Evolutionary conservation across 805 yeast species (phyloP).

Genomic region (Kuraishia floccosa): DNA sequence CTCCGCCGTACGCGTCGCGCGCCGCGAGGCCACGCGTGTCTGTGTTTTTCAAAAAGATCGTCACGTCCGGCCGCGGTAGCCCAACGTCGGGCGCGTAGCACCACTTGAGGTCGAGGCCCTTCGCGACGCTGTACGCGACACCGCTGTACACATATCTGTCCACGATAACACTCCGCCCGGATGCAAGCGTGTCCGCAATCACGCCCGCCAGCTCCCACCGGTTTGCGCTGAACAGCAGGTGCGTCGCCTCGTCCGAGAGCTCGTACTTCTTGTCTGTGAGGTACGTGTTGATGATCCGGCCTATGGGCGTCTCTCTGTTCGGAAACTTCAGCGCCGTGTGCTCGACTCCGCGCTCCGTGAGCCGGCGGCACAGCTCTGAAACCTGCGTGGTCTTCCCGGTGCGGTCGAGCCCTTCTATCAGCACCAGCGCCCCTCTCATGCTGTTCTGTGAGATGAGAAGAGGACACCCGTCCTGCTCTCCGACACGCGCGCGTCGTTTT

Average conservation of each 20-base stretch:
- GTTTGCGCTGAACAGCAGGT: constrained; percentile 82
- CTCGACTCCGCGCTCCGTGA: constrained; percentile 17
- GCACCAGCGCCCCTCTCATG: constrained; percentile 74
- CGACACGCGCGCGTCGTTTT: too few species aligned
- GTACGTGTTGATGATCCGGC: constrained; percentile 66
- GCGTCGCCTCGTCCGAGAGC: constrained; percentile 72
- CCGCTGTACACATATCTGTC: constrained; percentile 94
- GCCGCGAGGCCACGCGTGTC: constrained; percentile 27
- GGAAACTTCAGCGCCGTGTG: constrained; percentile 69
- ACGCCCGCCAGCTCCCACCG: constrained; percentile 72
- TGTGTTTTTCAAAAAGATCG: constrained; percentile 60
- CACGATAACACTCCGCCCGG: constrained; percentile 53
- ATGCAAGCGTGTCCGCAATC: constrained; percentile 30
- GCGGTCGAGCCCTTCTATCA: constrained; percentile 89
- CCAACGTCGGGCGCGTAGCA: constrained; percentile 75
- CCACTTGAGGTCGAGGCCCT: constrained; percentile 67
- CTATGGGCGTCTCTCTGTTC: constrained; percentile 75
- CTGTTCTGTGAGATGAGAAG: too few species aligned
- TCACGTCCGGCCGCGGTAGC: constrained; percentile 76
- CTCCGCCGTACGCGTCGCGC: constrained; percentile 88
- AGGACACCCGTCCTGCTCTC: too few species aligned
- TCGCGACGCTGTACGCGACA: constrained; percentile 83
- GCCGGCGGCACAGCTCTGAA: constrained; percentile 16
- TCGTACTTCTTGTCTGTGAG: constrained; percentile 36
- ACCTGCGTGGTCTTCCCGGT: constrained; percentile 92